Percentiles rank a stretch among this genome's conserved stretches.
These are phyloP conservation scores for Bauhinia variegata DNA, from an alignment of 306 rosid genomes.

Conservation along the genomic window DNA sequence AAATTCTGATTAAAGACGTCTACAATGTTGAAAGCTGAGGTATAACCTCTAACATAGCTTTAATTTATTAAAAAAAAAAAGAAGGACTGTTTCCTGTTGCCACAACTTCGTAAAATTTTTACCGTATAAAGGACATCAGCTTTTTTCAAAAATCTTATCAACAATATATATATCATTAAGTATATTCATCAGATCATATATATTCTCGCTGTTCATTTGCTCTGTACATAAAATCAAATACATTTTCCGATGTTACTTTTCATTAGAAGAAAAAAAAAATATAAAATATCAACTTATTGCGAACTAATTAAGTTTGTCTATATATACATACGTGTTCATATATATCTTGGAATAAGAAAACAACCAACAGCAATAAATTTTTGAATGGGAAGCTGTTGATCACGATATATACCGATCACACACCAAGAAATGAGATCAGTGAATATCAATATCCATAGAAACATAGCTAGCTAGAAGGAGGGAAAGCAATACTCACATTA, in stretches of 20 bases:
- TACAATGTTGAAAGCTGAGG: constrained; percentile 55
- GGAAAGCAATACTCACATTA: constrained; percentile 45
- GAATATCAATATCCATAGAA: background rate
- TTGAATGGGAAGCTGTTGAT: constrained; percentile 8
- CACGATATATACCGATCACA: background rate
- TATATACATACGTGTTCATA: too few relatives aligned
- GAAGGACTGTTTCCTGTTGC: constrained; percentile 13
- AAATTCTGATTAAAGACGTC: constrained; percentile 44
- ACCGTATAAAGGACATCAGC: constrained; percentile 33
- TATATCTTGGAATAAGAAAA: background rate
- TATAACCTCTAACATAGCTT: constrained; percentile 26
- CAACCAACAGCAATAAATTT: background rate
- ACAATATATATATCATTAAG: constrained; percentile 14
- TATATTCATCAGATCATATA: background rate
- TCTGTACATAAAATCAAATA: background rate
- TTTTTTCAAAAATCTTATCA: constrained; percentile 27
- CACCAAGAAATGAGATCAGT: constrained; percentile 1
- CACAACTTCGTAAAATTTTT: background rate
- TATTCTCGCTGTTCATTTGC: background rate
- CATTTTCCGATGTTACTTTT: background rate
- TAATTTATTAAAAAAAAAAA: constrained; percentile 43
- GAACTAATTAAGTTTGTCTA: too few relatives aligned
- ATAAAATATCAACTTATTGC: constrained; percentile 1
- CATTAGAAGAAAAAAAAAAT: background rate
- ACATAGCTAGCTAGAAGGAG: background rate